Evolutionary conservation across 352 stramenopile species (phyloP).

Genomic region (Lagenidium giganteum): DNA sequence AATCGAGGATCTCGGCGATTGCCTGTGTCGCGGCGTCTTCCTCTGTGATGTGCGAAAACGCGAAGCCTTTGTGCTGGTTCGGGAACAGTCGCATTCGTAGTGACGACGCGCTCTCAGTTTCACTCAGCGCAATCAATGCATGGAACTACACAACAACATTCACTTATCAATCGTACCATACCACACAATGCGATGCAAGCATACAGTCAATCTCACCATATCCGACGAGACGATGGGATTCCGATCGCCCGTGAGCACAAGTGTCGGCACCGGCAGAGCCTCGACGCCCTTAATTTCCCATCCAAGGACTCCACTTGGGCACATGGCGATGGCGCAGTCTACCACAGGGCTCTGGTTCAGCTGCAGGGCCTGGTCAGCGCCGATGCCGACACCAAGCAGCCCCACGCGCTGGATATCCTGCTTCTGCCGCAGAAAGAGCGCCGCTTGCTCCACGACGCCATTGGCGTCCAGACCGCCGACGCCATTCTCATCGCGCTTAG

Average conservation of each 20-base stretch:
- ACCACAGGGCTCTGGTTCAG: constrained; percentile 31
- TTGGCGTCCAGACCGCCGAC: too few relatives aligned
- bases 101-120: constrained; percentile 14
- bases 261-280: constrained; percentile 30
- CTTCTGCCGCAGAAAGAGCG: constrained; percentile 52
- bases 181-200: constrained; percentile 13
- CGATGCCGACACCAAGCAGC: constrained; percentile 57
- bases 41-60: constrained; percentile 87
- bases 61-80: constrained; percentile 76
- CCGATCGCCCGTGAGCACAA: constrained; percentile 65
- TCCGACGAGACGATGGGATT: constrained; percentile 57
- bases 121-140: too few relatives aligned
- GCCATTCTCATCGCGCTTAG: too few relatives aligned
- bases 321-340: constrained; percentile 72
- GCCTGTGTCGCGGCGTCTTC: constrained; percentile 85
- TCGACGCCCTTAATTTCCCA: constrained; percentile 17
- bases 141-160: background rate
- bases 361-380: constrained; percentile 63
- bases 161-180: constrained; percentile 20
- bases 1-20: constrained; percentile 82
- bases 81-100: constrained; percentile 47
- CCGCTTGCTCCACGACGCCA: constrained; percentile 35
- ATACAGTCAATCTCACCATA: constrained; percentile 29
- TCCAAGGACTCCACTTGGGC: constrained; percentile 41
- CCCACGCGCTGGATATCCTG: constrained; percentile 75